phyloP scores from a whole-genome alignment of 73 alveolate species.

The Breviolum minutum region DNA sequence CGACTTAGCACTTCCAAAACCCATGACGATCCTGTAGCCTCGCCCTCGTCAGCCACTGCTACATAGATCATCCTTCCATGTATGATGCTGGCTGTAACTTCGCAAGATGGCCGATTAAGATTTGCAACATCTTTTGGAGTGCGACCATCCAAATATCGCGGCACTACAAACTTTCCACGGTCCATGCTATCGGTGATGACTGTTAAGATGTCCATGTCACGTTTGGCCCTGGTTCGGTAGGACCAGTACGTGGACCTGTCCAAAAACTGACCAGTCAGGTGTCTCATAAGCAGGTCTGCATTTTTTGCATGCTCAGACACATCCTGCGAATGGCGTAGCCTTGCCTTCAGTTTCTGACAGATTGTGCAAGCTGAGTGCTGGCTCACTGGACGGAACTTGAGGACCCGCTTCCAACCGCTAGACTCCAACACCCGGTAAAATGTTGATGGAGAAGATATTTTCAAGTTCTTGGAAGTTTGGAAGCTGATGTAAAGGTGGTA shows the following conservation, averaged over 20 bases:
- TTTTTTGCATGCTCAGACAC: neutral
- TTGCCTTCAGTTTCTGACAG: neutral
- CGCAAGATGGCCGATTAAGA: neutral
- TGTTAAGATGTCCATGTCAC: neutral
- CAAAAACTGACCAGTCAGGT: neutral
- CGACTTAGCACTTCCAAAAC: neutral
- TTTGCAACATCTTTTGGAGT: neutral
- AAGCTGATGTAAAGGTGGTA: neutral
- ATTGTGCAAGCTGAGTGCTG: neutral
- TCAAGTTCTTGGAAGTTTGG: neutral
- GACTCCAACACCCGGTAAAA: neutral
- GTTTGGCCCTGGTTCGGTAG: neutral
- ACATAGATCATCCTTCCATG: neutral
- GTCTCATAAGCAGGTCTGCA: neutral
- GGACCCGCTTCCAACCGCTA: neutral
- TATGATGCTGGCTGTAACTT: neutral
- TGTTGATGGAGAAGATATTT: neutral
- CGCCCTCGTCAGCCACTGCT: neutral
- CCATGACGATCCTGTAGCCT: neutral
- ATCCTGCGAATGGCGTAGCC: neutral
- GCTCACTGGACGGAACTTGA: neutral
- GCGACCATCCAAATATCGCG: neutral
- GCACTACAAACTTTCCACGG: neutral
- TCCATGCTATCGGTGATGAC: neutral
- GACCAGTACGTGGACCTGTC: neutral